Evolutionary conservation across 352 stramenopile genomes (phyloP).

Genomic region (Stephanocyclus meneghinianus): DNA sequence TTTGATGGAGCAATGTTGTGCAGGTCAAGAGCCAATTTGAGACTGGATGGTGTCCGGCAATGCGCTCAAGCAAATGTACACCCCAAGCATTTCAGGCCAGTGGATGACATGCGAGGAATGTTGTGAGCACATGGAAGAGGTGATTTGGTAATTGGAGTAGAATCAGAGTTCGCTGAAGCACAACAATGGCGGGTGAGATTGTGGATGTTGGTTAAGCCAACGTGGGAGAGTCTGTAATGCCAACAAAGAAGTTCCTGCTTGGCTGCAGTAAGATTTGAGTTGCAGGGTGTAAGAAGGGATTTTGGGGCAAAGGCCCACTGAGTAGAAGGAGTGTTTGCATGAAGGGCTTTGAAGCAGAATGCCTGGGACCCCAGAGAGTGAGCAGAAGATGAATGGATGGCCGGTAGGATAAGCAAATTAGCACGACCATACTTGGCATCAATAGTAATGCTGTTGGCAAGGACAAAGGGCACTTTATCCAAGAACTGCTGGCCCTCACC

Average conservation of each 20-base stretch:
- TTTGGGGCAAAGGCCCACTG: not conserved
- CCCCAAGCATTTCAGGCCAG: not conserved
- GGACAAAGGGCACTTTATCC: not conserved
- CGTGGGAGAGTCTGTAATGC: slow-evolving; percentile 32
- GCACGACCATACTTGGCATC: too few relatives aligned
- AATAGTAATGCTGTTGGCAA: too few relatives aligned
- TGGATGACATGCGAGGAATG: too few relatives aligned
- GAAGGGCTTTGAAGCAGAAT: not conserved
- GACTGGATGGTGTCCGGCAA: not conserved
- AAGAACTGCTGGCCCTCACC: not conserved
- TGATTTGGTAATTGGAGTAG: not conserved
- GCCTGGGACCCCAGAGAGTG: too few relatives aligned
- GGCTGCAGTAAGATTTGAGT: slow-evolving; percentile 38
- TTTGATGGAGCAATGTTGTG: not conserved
- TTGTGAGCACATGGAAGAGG: not conserved
- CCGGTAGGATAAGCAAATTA: too few relatives aligned
- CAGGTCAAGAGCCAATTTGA: not conserved
- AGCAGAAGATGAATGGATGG: too few relatives aligned
- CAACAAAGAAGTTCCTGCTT: slow-evolving; percentile 45
- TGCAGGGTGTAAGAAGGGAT: not conserved
- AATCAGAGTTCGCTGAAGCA: too few relatives aligned
- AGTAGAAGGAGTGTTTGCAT: not conserved
- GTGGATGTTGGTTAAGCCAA: not conserved
- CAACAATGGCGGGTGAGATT: not conserved
- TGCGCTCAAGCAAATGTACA: slow-evolving; percentile 1